Base-by-base conservation (phyloP, 2,329 filamentous ascomycete genomes). In the Colletotrichum australisinense region DNA sequence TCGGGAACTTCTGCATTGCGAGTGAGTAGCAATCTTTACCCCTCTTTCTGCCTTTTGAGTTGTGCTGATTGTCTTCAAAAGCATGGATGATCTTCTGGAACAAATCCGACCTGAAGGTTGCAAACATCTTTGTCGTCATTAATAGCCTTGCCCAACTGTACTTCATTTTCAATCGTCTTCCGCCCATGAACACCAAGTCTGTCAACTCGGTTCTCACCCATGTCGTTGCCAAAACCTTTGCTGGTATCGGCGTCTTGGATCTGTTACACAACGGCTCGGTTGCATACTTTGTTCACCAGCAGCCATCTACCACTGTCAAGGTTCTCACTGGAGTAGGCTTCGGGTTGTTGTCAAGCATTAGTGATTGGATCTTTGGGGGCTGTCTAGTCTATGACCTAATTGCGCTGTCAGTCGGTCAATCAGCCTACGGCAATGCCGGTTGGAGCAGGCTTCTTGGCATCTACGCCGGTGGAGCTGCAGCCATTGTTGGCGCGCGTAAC, bases 81-180 rank as follows among this genome's bases (percentile, higher is more conserved):
- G 84, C 85, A 4, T 90, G 89, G 89, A 90, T 91, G 88, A 85
- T 91, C 76, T 90, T 90, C 82, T 91, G 89, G 89, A 91, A 91
- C 76, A 76, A 83, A 1, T 84, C 85, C 3, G 78, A 85, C 26
- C 83, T 91, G 5, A 84, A 86, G 67, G 84, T 84, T 0, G 82
- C 87, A 30, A 89, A 91, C 76, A 75, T 88, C 38, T 91, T 91
- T 76, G 89, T 91, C 55, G 79, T 87, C 24, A 80, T 89, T 78
- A 91, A 91, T 77, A 88, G 87, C 19, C 74, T 88, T 38, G 81
- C 85, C 1, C 89, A 91, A 77, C 81, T 91, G 3, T 86, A 82
- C 77, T 91, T 89, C 79, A 83, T 90, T 22, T 84, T 85, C 55
- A 84, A 81, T 0, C 81, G 85, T 42, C 85, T 89, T 9, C 80